Conservation (phyloP, 495 filamentous ascomycete genomes). For the Podospora appendiculata region DNA sequence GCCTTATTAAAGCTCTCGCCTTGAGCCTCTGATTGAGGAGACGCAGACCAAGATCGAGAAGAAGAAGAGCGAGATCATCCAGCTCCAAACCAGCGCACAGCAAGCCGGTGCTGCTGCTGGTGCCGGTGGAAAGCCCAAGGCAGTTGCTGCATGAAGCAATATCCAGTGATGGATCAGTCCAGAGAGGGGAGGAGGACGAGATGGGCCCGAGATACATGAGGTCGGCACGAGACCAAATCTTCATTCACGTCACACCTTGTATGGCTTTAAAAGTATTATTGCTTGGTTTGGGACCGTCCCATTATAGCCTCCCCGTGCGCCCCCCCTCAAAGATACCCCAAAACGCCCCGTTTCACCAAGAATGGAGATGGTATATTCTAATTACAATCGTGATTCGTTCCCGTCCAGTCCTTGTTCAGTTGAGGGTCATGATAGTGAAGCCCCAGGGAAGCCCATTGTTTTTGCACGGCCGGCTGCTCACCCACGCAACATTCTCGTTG, state of each 20-base stretch:
- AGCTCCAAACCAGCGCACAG: constrained; percentile 36
- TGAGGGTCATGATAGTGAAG: constrained; percentile 29
- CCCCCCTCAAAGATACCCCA: constrained; percentile 4
- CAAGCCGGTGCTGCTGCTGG: constrained; percentile 8
- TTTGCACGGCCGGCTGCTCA: constrained; percentile 16
- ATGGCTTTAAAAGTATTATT: too few relatives aligned
- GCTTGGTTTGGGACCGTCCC: too few relatives aligned
- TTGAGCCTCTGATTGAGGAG: constrained; percentile 74
- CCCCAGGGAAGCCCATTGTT: constrained; percentile 29
- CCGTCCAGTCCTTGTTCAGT: constrained; percentile 4
- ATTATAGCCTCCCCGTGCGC: too few relatives aligned
- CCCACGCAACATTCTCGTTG: constrained; percentile 17
- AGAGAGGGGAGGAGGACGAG: too few relatives aligned
- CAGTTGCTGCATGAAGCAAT: constrained; percentile 13
- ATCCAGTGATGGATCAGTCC: too few relatives aligned
- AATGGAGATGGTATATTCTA: constrained; percentile 12
- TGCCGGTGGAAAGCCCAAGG: not conserved
- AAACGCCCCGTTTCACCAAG: constrained; percentile 14
- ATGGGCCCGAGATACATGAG: not conserved
- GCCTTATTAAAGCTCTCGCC: constrained; percentile 53
- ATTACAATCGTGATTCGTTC: constrained; percentile 2
- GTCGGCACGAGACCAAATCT: not conserved
- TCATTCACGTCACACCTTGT: too few relatives aligned
- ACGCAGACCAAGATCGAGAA: constrained; percentile 75
- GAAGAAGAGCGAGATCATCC: constrained; percentile 52